Evolutionary conservation across 2,329 filamentous ascomycete species (phyloP).

Genomic region (Rutstroemia sp.): DNA sequence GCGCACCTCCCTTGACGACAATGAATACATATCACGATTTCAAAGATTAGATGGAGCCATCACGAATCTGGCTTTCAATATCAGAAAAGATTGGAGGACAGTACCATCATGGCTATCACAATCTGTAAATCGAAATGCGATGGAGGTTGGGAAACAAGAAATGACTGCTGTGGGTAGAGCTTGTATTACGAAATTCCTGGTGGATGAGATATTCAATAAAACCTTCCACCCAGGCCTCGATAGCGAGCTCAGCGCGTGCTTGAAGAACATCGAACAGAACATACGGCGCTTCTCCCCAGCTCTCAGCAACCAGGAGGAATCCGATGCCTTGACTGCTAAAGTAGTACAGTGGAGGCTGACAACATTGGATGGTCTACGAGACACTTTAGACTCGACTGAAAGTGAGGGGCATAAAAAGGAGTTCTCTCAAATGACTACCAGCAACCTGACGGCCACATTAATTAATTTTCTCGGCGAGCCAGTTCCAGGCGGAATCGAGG

Average conservation of each 20-base stretch:
- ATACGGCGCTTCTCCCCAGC: constrained; percentile 72
- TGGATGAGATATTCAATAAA: constrained; percentile 83
- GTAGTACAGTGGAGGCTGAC: constrained; percentile 90
- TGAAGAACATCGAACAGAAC: constrained; percentile 83
- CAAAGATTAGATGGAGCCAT: constrained; percentile 88
- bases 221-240: constrained; percentile 91
- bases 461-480: constrained; percentile 70
- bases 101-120: constrained; percentile 74
- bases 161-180: constrained; percentile 95
- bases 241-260: constrained; percentile 60
- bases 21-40: constrained; percentile 84
- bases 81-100: constrained; percentile 85
- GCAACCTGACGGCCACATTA: constrained; percentile 60
- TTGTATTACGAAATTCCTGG: constrained; percentile 81
- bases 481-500: constrained; percentile 73
- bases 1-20: constrained; percentile 89
- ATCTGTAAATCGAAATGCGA: constrained; percentile 77
- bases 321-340: constrained; percentile 78
- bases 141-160: constrained; percentile 85
- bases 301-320: constrained; percentile 74
- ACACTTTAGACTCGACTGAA: constrained; percentile 57
- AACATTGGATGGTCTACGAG: constrained; percentile 82
- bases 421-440: constrained; percentile 64
- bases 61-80: constrained; percentile 90
- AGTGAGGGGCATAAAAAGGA: constrained; percentile 58